Conservation (phyloP, 495 filamentous ascomycete species). For the Parachaetomium inaequale region DNA sequence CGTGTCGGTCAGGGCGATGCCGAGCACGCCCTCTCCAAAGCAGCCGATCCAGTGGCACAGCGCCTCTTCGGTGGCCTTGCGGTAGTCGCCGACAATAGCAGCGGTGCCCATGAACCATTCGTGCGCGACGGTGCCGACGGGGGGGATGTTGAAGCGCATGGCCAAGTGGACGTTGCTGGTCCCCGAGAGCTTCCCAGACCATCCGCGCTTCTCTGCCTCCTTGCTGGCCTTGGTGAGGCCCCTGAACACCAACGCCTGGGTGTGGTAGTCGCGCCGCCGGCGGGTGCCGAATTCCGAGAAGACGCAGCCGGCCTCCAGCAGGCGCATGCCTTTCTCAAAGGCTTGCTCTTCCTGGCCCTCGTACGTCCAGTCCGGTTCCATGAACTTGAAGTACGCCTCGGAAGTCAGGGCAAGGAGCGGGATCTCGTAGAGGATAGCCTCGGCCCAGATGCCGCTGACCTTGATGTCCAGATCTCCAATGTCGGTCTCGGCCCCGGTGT, state of each 20-base stretch:
- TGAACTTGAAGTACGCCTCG: slow-evolving; percentile 96
- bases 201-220: slow-evolving; percentile 58
- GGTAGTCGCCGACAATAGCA: slow-evolving; percentile 83
- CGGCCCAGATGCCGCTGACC: slow-evolving; percentile 80
- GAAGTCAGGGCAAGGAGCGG: slow-evolving; percentile 86
- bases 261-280: slow-evolving; percentile 82
- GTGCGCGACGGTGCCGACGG: slow-evolving; percentile 92
- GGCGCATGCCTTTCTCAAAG: slow-evolving; percentile 65
- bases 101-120: slow-evolving; percentile 99
- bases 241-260: slow-evolving; percentile 88
- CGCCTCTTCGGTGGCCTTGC: slow-evolving; percentile 74
- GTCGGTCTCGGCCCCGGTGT: slow-evolving; percentile 64
- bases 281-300: slow-evolving; percentile 94
- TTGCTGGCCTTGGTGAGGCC: slow-evolving; percentile 71
- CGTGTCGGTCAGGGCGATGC: slow-evolving; percentile 94
- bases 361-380: slow-evolving; percentile 84
- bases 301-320: slow-evolving; percentile 77
- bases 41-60: slow-evolving; percentile 84
- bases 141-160: slow-evolving; percentile 77
- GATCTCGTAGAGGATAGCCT: slow-evolving; percentile 97
- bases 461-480: slow-evolving; percentile 69
- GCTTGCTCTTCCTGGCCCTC: slow-evolving; percentile 81
- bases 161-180: slow-evolving; percentile 98
- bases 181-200: slow-evolving; percentile 69
- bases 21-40: slow-evolving; percentile 86